phyloP scores from a whole-genome alignment of 1,284 basidiomycete species.

The Pseudozyma hubeiensis region DNA sequence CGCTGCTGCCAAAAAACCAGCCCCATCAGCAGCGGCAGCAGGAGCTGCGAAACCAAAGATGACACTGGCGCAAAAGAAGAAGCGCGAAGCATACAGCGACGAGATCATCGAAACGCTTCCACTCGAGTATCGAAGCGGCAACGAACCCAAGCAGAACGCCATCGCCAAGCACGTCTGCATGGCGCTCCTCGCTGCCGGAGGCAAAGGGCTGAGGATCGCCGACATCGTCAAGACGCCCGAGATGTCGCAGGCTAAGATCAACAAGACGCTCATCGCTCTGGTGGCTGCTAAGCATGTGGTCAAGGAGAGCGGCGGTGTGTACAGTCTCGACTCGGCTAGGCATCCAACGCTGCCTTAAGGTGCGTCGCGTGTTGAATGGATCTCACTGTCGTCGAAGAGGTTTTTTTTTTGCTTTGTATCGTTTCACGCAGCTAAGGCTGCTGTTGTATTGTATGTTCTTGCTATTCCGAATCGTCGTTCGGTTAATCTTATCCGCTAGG shows the following conservation, averaged over 20 bases:
- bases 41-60: constrained; percentile 75
- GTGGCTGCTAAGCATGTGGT: constrained; percentile 86
- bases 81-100: constrained; percentile 56
- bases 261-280: constrained; percentile 90
- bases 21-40: constrained; percentile 5
- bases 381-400: not conserved
- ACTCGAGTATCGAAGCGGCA: constrained; percentile 84
- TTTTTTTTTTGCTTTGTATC: not conserved
- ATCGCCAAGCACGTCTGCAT: constrained; percentile 63
- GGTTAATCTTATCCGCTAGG: too few species aligned
- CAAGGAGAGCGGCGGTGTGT: constrained; percentile 72
- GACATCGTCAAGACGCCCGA: constrained; percentile 84
- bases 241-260: constrained; percentile 85
- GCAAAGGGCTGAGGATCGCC: constrained; percentile 70
- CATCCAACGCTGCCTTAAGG: constrained; percentile 51
- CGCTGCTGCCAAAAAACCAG: constrained; percentile 22
- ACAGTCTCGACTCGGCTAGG: constrained; percentile 55
- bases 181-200: constrained; percentile 58
- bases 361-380: not conserved
- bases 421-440: too few species aligned
- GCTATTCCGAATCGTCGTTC: too few species aligned
- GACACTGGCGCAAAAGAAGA: constrained; percentile 83
- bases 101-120: constrained; percentile 82
- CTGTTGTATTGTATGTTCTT: too few species aligned
- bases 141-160: constrained; percentile 73